Evolutionary conservation across 257 asterid species (phyloP).

Genomic region (Solanum piurae): DNA sequence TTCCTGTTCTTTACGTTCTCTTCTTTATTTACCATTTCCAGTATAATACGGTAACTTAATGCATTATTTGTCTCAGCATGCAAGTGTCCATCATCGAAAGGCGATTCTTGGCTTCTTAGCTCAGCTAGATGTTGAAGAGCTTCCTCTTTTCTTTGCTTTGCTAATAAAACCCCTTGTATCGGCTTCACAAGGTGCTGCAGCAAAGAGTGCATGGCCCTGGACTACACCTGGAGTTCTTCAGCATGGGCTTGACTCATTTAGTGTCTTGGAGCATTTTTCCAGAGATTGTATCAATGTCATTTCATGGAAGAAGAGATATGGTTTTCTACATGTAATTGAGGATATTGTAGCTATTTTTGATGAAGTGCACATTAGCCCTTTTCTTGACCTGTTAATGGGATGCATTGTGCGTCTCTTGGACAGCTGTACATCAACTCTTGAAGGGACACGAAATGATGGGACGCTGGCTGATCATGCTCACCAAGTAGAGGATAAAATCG

Average conservation of each 20-base stretch:
- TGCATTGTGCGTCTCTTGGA: slow-evolving; percentile 55
- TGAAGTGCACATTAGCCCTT: slow-evolving; percentile 56
- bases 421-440: slow-evolving; percentile 54
- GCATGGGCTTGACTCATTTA: slow-evolving; percentile 27
- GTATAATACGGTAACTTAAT: slow-evolving; percentile 2
- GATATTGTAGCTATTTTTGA: slow-evolving; percentile 76
- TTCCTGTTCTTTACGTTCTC: neutral
- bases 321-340: slow-evolving; percentile 76
- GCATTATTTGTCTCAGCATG: slow-evolving; percentile 38
- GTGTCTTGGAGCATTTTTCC: slow-evolving; percentile 49
- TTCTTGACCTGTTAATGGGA: slow-evolving; percentile 62
- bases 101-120: slow-evolving; percentile 79
- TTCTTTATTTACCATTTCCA: neutral
- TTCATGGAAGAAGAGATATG: slow-evolving; percentile 71
- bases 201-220: slow-evolving; percentile 10
- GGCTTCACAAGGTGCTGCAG: slow-evolving; percentile 32
- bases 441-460: slow-evolving; percentile 19
- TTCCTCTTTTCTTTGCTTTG: slow-evolving; percentile 72
- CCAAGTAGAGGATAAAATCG: slow-evolving; percentile 21
- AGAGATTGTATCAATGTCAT: slow-evolving; percentile 31
- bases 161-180: slow-evolving; percentile 52
- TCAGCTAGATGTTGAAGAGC: slow-evolving; percentile 78
- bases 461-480: slow-evolving; percentile 24
- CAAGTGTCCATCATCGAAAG: slow-evolving; percentile 58
- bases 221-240: slow-evolving; percentile 16